Conservation (phyloP, 768 basidiomycete species). For the Psilocybe cubensis region DNA sequence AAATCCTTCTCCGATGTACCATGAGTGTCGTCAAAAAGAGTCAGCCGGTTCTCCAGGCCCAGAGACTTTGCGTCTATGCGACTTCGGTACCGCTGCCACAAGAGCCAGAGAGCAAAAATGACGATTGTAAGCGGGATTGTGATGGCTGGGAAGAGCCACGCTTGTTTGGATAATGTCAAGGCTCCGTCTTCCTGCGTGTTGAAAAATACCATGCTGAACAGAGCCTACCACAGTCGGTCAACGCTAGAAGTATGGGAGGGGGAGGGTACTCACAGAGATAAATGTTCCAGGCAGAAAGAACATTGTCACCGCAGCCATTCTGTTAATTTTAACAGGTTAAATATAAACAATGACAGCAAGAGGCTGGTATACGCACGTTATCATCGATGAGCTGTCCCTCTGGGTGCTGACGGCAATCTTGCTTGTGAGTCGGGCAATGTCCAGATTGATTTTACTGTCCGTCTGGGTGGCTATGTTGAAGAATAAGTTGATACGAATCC, state of each 20-base stretch:
- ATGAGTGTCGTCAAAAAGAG: neutral
- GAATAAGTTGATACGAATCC: slow-evolving; percentile 23
- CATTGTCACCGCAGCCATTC: slow-evolving; percentile 31
- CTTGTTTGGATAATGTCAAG: neutral
- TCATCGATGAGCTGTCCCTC: slow-evolving; percentile 29
- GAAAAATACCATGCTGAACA: slow-evolving; percentile 25
- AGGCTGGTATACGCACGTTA: slow-evolving; percentile 25
- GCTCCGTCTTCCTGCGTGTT: neutral
- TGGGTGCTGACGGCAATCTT: slow-evolving; percentile 24
- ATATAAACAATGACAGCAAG: neutral
- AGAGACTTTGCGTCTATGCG: neutral
- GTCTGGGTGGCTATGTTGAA: slow-evolving; percentile 23
- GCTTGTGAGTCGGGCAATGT: slow-evolving; percentile 20
- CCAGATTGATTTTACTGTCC: slow-evolving; percentile 22
- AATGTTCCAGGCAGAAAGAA: slow-evolving; percentile 30
- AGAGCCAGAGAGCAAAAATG: neutral
- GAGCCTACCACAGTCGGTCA: too few relatives aligned
- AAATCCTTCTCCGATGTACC: neutral
- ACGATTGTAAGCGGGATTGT: neutral
- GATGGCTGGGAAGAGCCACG: slow-evolving; percentile 1
- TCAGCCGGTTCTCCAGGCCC: neutral
- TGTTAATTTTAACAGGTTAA: neutral
- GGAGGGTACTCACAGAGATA: slow-evolving; percentile 19
- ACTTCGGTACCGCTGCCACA: neutral
- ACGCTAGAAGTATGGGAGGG: too few relatives aligned